phyloP scores from a whole-genome alignment of 331 rosid species.

The Saraca asoca region DNA sequence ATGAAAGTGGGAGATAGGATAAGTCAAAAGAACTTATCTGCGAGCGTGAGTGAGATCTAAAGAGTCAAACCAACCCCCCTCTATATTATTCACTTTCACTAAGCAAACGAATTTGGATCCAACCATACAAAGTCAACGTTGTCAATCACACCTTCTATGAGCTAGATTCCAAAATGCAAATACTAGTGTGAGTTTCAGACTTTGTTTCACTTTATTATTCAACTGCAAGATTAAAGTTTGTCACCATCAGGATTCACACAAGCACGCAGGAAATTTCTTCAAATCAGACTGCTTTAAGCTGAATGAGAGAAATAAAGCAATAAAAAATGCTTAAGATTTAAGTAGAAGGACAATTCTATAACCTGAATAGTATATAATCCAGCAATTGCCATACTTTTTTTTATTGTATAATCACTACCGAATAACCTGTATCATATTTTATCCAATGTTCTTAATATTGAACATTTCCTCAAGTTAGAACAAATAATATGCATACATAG shows the following conservation, averaged over 20 bases:
- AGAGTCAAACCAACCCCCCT: not conserved
- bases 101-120: not conserved
- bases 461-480: not conserved
- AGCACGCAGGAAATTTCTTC: not conserved
- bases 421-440: not conserved
- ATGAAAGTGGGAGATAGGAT: not conserved
- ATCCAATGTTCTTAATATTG: not conserved
- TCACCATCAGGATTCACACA: not conserved
- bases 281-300: not conserved
- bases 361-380: not conserved
- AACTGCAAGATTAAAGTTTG: not conserved
- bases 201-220: not conserved
- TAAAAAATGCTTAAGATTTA: not conserved
- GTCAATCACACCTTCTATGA: not conserved
- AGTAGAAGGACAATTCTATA: not conserved
- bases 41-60: not conserved
- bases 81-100: not conserved
- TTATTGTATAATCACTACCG: too few species aligned
- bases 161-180: too few species aligned
- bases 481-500: not conserved
- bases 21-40: not conserved
- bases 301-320: not conserved
- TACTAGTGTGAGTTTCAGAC: too few species aligned
- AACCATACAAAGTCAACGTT: not conserved
- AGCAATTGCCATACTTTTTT: not conserved